phyloP scores from a whole-genome alignment of 192 early-diverging fungal genomes.

The Backusella mclennaniae region DNA sequence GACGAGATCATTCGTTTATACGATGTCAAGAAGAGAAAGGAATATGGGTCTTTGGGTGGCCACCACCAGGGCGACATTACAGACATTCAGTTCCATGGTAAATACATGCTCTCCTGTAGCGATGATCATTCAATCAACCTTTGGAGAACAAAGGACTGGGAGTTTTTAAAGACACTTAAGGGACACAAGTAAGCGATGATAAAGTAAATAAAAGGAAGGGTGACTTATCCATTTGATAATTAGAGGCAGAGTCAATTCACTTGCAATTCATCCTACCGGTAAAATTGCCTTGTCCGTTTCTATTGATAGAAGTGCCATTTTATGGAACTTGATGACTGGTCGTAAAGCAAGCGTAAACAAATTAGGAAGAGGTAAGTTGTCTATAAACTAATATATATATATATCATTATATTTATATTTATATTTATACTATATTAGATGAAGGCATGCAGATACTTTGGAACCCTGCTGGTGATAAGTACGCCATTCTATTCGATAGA shows the following conservation, averaged over 20 bases:
- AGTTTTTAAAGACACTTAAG: conserved; percentile 84
- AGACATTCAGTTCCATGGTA: conserved; percentile 75
- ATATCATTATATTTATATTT: no score
- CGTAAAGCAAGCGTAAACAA: conserved; percentile 61
- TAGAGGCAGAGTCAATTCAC: conserved; percentile 68
- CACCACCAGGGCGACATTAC: conserved; percentile 95
- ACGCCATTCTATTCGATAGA: conserved; percentile 56
- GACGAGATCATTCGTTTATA: conserved; percentile 93
- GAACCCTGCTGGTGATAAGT: conserved; percentile 55
- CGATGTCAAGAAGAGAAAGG: conserved; percentile 82
- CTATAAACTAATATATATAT: background rate
- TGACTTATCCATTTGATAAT: background rate
- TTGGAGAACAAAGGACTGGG: conserved; percentile 96
- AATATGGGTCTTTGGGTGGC: conserved; percentile 81
- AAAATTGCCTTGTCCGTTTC: conserved; percentile 88
- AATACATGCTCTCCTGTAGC: conserved; percentile 85
- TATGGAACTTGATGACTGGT: conserved; percentile 81
- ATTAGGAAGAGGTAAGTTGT: conserved; percentile 40
- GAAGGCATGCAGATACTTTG: conserved; percentile 56
- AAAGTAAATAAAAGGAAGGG: background rate
- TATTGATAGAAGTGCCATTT: conserved; percentile 61
- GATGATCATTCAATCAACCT: conserved; percentile 90
- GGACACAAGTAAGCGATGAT: conserved; percentile 61
- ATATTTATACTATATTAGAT: background rate
- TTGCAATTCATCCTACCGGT: conserved; percentile 94